Evolutionary conservation across 257 asterid species (phyloP), one percentile per base, ranked within the genome.

Genomic region (Fraxinus quadrangulata): DNA sequence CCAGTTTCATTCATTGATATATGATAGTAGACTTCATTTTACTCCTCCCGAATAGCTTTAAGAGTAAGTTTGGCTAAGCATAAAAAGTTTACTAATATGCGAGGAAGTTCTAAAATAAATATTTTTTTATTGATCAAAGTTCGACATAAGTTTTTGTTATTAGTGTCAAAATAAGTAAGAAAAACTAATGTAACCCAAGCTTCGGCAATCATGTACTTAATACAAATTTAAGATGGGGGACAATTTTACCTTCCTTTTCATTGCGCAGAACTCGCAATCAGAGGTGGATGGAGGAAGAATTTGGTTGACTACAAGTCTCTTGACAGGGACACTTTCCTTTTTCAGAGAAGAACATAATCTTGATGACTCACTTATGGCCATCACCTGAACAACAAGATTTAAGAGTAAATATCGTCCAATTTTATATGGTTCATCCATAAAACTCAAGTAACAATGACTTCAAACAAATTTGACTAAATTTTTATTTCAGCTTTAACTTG

Each of bases 301-400:
- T 89, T 95, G 99, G 86, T 93, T 95, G 78, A 92, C 97, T 36
- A 95, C 89, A 30, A 95, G 92, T 80, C 97, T 88, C 90, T 92
- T 93, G 21, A 95, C 98, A 56, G 99, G 99, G 82, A 93, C 98
- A 75, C 83, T 74, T 86, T 95, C 99, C 85, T 89, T 93, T 85
- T 84, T 90, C 79, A 96, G 83, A 56, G 98, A 96, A 76, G 96
- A 91, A 84, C 94, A 87, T 79, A 96, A 88, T 90, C 98, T 90
- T 75, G 99, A 93, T 5, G 99, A 95, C 87, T 93, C 99, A 75
- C 88, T 95, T 37, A 95, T 91, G 70, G 99, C 98, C 99, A 95
- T 95, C 82, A 95, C 99, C 99, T 95, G 82, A 72, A 79, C 56
- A 36, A 4, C 24, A 33, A 63, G 54, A n/a, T 2, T 71, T 73